These are phyloP conservation scores for Coelastrella sp. DNA, from an alignment of 139 green algal genomes.

Conservation along the genomic window DNA sequence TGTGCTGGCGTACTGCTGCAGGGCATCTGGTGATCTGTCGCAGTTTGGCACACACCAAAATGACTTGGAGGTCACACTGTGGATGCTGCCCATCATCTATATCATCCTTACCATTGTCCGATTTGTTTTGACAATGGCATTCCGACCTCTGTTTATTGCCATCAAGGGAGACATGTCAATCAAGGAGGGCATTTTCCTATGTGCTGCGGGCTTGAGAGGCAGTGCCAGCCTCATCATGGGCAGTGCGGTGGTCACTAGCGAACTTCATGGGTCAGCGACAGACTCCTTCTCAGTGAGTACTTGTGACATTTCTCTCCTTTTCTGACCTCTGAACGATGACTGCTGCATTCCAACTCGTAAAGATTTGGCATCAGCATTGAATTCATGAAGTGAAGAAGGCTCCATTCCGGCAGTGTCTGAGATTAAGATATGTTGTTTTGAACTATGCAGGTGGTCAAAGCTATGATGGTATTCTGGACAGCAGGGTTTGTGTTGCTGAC, in stretches of 20 bases:
- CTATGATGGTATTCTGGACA: conserved; percentile 83
- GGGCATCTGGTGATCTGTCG: background rate
- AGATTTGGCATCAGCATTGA: background rate
- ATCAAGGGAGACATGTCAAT: conserved; percentile 43
- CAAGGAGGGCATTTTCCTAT: conserved; percentile 26
- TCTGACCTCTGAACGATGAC: too few relatives aligned
- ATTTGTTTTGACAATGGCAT: conserved; percentile 56
- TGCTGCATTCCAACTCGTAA: too few relatives aligned
- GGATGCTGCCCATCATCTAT: conserved; percentile 71
- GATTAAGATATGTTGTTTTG: background rate
- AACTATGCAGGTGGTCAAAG: conserved; percentile 57
- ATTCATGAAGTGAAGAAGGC: too few relatives aligned
- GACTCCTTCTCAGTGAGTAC: background rate
- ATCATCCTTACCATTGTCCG: conserved; percentile 65
- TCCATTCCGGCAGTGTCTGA: too few relatives aligned
- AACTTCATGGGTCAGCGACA: background rate
- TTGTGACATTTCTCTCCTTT: too few relatives aligned
- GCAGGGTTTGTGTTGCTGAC: conserved; percentile 88
- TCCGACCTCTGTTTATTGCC: conserved; percentile 50
- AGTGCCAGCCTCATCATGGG: conserved; percentile 79
- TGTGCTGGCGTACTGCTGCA: too few relatives aligned
- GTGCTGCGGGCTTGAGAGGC: conserved; percentile 67
- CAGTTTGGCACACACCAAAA: background rate
- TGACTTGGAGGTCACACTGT: conserved; percentile 41
- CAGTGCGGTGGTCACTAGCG: conserved; percentile 62